Conservation (phyloP, 2,329 filamentous ascomycete species). For the Hypocreales sp. region DNA sequence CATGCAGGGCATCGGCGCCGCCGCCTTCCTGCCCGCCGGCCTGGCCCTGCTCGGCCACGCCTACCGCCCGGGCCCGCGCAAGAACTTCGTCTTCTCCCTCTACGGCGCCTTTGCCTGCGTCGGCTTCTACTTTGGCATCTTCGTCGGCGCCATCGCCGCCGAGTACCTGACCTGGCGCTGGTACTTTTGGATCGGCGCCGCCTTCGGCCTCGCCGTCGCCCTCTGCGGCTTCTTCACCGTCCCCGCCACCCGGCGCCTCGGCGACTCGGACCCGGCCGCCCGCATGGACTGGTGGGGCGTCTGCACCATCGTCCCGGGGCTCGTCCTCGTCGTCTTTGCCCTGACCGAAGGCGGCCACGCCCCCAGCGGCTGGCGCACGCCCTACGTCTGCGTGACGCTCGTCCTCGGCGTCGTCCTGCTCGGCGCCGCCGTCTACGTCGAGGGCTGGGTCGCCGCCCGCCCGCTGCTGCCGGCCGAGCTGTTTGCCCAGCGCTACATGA, state of each 20-base stretch:
- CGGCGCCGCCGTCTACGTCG: conserved; percentile 47
- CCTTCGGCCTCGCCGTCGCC: conserved; percentile 27
- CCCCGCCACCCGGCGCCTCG: conserved; percentile 17
- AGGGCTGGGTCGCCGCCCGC: conserved; percentile 52
- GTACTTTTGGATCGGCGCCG: conserved; percentile 54
- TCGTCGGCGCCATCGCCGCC: conserved; percentile 46
- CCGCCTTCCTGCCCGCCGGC: conserved; percentile 52
- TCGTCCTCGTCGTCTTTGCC: conserved; percentile 58
- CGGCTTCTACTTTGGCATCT: conserved; percentile 50
- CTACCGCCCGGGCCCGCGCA: conserved; percentile 56
- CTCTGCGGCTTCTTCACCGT: conserved; percentile 26
- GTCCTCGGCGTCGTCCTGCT: conserved; percentile 47
- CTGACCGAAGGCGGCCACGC: conserved; percentile 60
- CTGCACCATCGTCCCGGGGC: conserved; percentile 42
- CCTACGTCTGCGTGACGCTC: conserved; percentile 54
- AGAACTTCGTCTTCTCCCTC: conserved; percentile 50
- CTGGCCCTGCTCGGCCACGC: conserved; percentile 55
- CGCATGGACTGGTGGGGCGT: conserved; percentile 57
- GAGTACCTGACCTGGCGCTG: conserved; percentile 49
- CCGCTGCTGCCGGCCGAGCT: conserved; percentile 57
- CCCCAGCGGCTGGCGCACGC: conserved; percentile 53
- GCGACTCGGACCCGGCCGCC: conserved; percentile 9
- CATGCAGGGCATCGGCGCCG: conserved; percentile 57
- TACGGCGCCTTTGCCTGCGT: conserved; percentile 42
- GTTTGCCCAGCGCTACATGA: conserved; percentile 56